Conservation (phyloP, 2,329 filamentous ascomycete genomes). For the Iodosphaeria phyllophila region DNA sequence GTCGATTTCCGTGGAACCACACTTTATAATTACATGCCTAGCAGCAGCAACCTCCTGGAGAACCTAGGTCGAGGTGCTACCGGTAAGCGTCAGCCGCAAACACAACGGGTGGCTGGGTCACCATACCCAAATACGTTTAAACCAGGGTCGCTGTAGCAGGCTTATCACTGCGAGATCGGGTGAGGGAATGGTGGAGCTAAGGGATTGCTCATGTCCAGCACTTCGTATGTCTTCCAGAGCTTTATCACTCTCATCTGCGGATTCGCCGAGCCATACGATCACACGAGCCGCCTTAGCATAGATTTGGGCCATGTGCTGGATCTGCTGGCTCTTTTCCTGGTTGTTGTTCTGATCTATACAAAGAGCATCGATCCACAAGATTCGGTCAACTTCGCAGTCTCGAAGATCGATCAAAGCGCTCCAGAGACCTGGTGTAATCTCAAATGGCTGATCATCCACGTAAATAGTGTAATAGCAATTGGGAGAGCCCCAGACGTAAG, state of each 20-base stretch:
- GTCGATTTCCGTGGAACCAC: too few species aligned
- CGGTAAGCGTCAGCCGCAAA: too few species aligned
- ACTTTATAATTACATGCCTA: too few species aligned
- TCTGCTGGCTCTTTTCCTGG: slow-evolving; percentile 2
- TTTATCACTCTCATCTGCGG: background rate
- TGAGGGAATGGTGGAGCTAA: too few species aligned
- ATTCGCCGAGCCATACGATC: slow-evolving; percentile 2
- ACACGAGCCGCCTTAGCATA: slow-evolving; percentile 1
- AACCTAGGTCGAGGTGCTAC: too few species aligned
- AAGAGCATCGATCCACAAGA: slow-evolving; percentile 4
- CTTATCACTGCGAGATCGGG: too few species aligned
- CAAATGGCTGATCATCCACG: background rate
- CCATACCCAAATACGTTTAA: slow-evolving; percentile 7
- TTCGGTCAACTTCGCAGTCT: background rate
- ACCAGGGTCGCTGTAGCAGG: slow-evolving; percentile 1
- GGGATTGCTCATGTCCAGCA: too few species aligned
- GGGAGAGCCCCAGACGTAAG: slow-evolving; percentile 1
- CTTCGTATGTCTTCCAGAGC: too few species aligned
- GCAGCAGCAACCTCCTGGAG: too few species aligned
- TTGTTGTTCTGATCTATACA: slow-evolving; percentile 4
- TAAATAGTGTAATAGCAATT: background rate
- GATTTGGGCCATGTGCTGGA: slow-evolving; percentile 3
- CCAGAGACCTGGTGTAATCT: background rate
- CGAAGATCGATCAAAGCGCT: slow-evolving; percentile 1
- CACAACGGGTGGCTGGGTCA: too few species aligned